A percentile compares a stretch with the other conserved stretches of the same genome.
Conservation (phyloP, 2,329 filamentous ascomycete genomes). For the Ophiostoma quercus region DNA sequence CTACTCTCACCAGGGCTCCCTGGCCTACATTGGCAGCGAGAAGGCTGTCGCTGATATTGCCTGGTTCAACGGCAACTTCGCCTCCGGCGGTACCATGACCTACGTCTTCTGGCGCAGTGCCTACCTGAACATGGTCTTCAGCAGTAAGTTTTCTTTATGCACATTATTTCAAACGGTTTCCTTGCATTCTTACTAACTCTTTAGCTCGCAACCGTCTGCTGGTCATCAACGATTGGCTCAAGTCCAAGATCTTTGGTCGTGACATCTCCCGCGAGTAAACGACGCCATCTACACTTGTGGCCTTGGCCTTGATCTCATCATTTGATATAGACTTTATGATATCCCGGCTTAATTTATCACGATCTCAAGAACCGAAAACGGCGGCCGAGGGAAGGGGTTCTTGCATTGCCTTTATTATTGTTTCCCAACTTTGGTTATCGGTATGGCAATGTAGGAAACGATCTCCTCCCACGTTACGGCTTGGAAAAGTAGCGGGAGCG, state of each 20-base stretch:
- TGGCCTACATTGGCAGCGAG: constrained; percentile 97
- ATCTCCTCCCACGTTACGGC: background rate
- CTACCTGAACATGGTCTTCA: constrained; percentile 99
- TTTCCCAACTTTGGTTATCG: background rate
- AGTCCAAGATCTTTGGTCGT: constrained; percentile 93
- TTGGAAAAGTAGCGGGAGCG: background rate
- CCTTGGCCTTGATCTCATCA: background rate
- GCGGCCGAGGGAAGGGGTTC: background rate
- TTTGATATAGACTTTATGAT: constrained; percentile 4
- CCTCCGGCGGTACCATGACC: constrained; percentile 85
- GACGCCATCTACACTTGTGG: background rate
- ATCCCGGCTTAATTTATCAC: background rate
- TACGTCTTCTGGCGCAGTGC: constrained; percentile 98
- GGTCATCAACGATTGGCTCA: constrained; percentile 90
- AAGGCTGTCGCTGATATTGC: constrained; percentile 92
- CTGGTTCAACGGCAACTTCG: constrained; percentile 96
- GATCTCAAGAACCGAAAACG: background rate
- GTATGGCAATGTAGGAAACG: background rate
- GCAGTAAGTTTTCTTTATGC: constrained; percentile 62
- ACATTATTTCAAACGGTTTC: background rate
- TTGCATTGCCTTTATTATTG: background rate
- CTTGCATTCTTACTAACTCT: background rate
- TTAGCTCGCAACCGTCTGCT: constrained; percentile 88
- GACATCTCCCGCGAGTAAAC: constrained; percentile 82
- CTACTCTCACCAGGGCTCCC: constrained; percentile 93